phyloP scores from a whole-genome alignment of 768 basidiomycete species.

The Podaxis sp. region DNA sequence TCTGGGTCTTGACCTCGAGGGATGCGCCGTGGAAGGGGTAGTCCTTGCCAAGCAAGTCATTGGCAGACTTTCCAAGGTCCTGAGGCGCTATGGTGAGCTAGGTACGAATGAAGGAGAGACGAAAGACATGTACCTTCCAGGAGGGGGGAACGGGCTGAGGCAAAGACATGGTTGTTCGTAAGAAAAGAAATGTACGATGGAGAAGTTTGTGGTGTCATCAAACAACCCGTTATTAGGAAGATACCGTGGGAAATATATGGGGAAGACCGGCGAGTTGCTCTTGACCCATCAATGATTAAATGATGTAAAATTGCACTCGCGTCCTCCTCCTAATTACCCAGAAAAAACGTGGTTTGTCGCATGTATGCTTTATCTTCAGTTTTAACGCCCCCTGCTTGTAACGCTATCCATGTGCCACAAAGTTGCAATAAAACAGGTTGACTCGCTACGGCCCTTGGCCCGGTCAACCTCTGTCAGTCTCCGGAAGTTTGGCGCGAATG shows the following conservation, averaged over 20 bases:
- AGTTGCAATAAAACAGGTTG: neutral
- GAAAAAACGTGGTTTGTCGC: neutral
- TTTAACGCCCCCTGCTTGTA: neutral
- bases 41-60: slow-evolving; percentile 91
- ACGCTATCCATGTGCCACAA: neutral
- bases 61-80: slow-evolving; percentile 97
- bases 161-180: slow-evolving; percentile 66
- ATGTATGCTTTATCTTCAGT: neutral
- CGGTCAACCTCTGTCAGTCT: too few species aligned
- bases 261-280: slow-evolving; percentile 14
- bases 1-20: slow-evolving; percentile 87
- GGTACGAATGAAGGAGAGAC: neutral
- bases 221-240: slow-evolving; percentile 16
- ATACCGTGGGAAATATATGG: slow-evolving; percentile 20
- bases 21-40: slow-evolving; percentile 73
- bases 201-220: slow-evolving; percentile 11
- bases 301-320: neutral
- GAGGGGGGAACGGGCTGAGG: slow-evolving; percentile 96
- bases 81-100: slow-evolving; percentile 27
- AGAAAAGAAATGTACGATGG: slow-evolving; percentile 17
- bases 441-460: too few species aligned
- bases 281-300: slow-evolving; percentile 4
- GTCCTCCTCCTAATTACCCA: neutral
- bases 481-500: too few species aligned
- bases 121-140: slow-evolving; percentile 73